Conservation (phyloP, 768 basidiomycete species). For the Peribolospora baueri region DNA sequence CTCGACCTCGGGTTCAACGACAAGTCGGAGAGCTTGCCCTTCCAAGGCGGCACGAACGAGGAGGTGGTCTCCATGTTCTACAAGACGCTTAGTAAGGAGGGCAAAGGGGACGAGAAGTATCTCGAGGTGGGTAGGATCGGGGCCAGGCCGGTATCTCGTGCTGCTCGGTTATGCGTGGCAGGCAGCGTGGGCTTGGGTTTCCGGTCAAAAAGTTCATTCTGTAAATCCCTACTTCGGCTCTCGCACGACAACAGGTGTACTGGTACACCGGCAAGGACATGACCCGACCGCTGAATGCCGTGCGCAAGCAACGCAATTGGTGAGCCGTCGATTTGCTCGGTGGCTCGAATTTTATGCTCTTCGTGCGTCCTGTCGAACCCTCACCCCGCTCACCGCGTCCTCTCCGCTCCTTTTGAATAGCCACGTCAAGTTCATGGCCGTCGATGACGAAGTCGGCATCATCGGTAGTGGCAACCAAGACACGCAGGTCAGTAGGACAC, state of each 20-base stretch:
- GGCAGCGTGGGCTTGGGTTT: no score
- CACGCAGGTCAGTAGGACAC: slow-evolving; percentile 8
- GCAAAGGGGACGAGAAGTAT: slow-evolving; percentile 23
- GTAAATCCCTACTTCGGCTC: no score
- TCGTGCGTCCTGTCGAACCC: no score
- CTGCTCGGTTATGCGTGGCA: no score
- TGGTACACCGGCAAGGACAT: slow-evolving; percentile 45
- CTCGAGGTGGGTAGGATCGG: no score
- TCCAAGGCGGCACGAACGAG: slow-evolving; percentile 49
- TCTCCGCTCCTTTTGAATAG: background rate
- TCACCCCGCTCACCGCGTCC: background rate
- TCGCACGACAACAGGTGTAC: slow-evolving; percentile 24
- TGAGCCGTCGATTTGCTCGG: background rate
- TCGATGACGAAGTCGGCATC: slow-evolving; percentile 41
- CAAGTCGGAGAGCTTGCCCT: slow-evolving; percentile 37
- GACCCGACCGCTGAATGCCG: slow-evolving; percentile 38
- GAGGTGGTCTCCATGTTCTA: slow-evolving; percentile 39
- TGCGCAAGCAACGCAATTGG: slow-evolving; percentile 43
- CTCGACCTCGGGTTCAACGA: slow-evolving; percentile 36
- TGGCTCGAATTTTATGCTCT: background rate
- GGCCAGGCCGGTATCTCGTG: no score
- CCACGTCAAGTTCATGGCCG: slow-evolving; percentile 36
- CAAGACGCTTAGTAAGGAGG: slow-evolving; percentile 25
- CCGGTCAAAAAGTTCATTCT: no score
- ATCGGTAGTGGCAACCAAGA: slow-evolving; percentile 48